Base-by-base conservation (phyloP, 495 filamentous ascomycete species). In the Hypoxylon intermedium region DNA sequence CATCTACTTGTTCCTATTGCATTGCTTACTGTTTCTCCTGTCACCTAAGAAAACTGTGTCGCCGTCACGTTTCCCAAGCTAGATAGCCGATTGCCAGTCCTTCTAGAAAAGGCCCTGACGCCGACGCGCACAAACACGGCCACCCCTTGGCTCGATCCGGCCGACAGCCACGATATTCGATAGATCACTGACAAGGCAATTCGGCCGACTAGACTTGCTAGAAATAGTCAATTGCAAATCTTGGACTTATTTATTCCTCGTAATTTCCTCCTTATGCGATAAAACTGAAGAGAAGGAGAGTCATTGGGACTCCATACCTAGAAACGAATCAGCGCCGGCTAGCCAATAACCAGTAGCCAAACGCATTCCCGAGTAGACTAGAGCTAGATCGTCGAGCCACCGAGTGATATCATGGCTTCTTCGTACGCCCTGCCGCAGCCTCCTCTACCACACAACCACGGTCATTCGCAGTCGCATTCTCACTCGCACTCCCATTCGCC, bases 341-440 rank as follows among this genome's bases (percentile, higher is more conserved):
- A 43, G 3, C 45, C 3, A 9, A 37, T 6, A 11, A 11, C 12
- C n/a, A 15, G n/a, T 36, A 38, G 18, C 12, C 42, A 45, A 51
- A 47, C 34, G 42, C 9, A 23, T 42, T n/a, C 23, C n/a, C 28
- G 42, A 46, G 30, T 33, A 34, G 33, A 36, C 26, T 13, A 38
- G 38, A 49, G 3, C 24, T 4, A 3, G 3, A 3, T 26, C 7
- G 24, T 26, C 7, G 4, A 26, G 24, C 42, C 21, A 34, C 50
- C 40, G 28, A 28, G 4, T 42, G 31, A 53, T 44, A 65, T 36
- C 19, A 82, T 82, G 79, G 74, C 76, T 26, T 75, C 82, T 9
- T 75, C 80, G 1, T 83, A 82, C 61, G 77, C 76, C 36, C 72
- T 82, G 24, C 81, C 81, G 24, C 73, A 75, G 33, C 72, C 81